Evolutionary conservation across 768 basidiomycete species (phyloP).

Genomic region (Termitomyces sp.): DNA sequence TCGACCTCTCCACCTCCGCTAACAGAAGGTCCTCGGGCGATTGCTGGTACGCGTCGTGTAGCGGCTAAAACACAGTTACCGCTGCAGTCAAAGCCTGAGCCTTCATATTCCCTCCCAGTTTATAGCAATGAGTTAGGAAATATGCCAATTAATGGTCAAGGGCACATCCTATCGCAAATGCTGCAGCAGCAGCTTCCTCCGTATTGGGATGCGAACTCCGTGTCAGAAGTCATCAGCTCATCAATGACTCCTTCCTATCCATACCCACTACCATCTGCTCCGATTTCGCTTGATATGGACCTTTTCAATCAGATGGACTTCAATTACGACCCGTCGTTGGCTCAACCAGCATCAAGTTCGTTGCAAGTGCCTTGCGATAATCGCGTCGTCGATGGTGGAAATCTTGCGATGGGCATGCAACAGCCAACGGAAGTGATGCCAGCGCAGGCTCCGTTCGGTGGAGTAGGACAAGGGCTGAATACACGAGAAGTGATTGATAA

Average conservation of each 20-base stretch:
- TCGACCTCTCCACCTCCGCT: slow-evolving; percentile 3
- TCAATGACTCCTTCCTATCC: slow-evolving; percentile 3
- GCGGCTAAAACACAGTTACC: slow-evolving; percentile 6
- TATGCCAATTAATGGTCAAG: slow-evolving; percentile 40
- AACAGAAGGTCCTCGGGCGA: slow-evolving; percentile 24
- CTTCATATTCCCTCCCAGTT: slow-evolving; percentile 41
- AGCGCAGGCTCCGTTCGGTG: slow-evolving; percentile 1
- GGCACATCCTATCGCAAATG: not conserved
- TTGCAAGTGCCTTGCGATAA: not conserved
- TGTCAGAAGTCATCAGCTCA: not conserved
- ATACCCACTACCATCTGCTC: slow-evolving; percentile 1
- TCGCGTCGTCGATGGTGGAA: not conserved
- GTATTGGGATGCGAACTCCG: slow-evolving; percentile 4
- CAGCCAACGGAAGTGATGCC: not conserved
- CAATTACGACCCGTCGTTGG: slow-evolving; percentile 3
- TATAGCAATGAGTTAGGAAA: slow-evolving; percentile 60
- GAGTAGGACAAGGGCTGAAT: slow-evolving; percentile 2
- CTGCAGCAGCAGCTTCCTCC: slow-evolving; percentile 1
- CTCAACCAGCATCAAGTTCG: not conserved
- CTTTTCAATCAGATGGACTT: slow-evolving; percentile 24
- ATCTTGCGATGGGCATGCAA: not conserved
- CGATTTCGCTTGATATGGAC: slow-evolving; percentile 21
- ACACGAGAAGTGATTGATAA: slow-evolving; percentile 33
- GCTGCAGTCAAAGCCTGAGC: not conserved
- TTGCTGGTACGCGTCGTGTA: slow-evolving; percentile 37